These are phyloP conservation scores for Xylona heveae DNA, from an alignment of 495 filamentous ascomycete species.

Conservation along the genomic window DNA sequence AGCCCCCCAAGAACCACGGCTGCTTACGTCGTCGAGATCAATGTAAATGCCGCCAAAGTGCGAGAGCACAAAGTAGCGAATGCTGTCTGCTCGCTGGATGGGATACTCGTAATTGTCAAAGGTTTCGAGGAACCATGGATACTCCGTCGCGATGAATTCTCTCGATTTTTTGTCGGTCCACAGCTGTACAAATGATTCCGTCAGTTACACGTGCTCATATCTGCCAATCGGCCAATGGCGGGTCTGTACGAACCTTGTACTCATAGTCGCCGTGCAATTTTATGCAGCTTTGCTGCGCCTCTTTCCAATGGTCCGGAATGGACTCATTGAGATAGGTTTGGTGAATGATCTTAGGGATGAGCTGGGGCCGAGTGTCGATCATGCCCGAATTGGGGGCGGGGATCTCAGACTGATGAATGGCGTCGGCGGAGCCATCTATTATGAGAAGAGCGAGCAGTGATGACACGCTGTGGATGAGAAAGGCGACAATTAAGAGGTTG, in stretches of 20 bases:
- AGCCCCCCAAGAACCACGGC: not conserved
- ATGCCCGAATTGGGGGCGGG: conserved; percentile 39
- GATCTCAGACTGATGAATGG: conserved; percentile 39
- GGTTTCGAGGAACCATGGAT: conserved; percentile 71
- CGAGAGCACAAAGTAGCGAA: conserved; percentile 70
- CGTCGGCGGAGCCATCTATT: conserved; percentile 42
- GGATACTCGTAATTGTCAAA: conserved; percentile 63
- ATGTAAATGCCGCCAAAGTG: conserved; percentile 78
- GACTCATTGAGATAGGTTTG: conserved; percentile 66
- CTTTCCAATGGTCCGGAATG: conserved; percentile 53
- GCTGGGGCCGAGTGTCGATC: conserved; percentile 25
- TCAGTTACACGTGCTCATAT: conserved; percentile 7
- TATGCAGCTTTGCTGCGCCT: conserved; percentile 52
- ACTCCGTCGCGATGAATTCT: conserved; percentile 23
- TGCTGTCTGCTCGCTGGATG: conserved; percentile 73
- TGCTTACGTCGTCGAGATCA: conserved; percentile 58
- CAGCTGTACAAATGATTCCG: conserved; percentile 25
- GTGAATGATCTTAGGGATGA: conserved; percentile 81
- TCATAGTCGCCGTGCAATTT: conserved; percentile 61
- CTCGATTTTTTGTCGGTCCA: conserved; percentile 49
- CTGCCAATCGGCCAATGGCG: not conserved
- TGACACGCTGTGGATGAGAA: conserved; percentile 39
- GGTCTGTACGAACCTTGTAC: conserved; percentile 39
- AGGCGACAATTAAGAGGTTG: conserved; percentile 33
- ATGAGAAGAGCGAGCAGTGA: conserved; percentile 42